Conservation (phyloP, 2,329 filamentous ascomycete species). For the Coniochaeta prunicola region DNA sequence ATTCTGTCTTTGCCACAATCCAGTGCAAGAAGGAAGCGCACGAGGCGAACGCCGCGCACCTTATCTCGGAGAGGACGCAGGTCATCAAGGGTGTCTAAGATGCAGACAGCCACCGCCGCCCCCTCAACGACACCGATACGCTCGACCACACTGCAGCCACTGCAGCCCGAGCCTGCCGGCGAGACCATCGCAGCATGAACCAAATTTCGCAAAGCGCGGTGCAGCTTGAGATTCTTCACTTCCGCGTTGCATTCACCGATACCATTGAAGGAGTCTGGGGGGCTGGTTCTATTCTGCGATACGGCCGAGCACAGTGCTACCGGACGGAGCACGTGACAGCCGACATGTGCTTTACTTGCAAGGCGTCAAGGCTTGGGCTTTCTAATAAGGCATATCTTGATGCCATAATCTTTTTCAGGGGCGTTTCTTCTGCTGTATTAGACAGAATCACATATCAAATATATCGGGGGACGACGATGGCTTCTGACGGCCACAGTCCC, state of each 20-base stretch:
- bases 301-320: neutral
- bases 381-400: neutral
- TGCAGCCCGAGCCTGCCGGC: neutral
- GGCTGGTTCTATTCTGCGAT: neutral
- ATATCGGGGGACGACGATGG: neutral
- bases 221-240: no score
- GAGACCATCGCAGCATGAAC: neutral
- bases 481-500: neutral
- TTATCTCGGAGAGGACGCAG: slow-evolving; percentile 87
- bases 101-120: neutral
- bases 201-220: neutral
- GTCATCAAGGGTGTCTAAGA: slow-evolving; percentile 82
- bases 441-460: neutral
- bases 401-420: neutral
- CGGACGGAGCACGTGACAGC: neutral
- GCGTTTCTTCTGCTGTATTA: neutral
- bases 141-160: neutral
- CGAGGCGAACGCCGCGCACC: slow-evolving; percentile 85
- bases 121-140: neutral
- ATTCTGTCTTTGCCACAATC: slow-evolving; percentile 11
- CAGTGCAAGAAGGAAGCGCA: slow-evolving; percentile 95
- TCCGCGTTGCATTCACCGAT: neutral
- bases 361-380: neutral
- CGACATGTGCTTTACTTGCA: neutral
- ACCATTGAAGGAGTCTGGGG: neutral